Evolutionary conservation across 495 filamentous ascomycete genomes (phyloP).

Genomic region (Diplogelasinospora grovesii): DNA sequence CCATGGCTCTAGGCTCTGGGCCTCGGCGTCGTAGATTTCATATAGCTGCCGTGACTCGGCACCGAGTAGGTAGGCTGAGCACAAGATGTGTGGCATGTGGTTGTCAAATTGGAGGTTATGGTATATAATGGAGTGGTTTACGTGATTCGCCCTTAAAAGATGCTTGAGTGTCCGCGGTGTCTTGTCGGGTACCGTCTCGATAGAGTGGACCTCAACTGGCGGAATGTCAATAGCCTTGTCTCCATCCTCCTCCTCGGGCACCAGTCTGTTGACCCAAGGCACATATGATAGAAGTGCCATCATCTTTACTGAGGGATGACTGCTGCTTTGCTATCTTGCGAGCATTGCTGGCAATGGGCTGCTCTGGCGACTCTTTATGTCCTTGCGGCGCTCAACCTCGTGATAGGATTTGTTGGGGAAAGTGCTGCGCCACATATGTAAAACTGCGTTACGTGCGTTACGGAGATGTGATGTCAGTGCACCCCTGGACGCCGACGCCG

Average conservation of each 20-base stretch:
- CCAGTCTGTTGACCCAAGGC: conserved; percentile 40
- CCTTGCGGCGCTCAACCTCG: too few species aligned
- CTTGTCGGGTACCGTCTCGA: conserved; percentile 74
- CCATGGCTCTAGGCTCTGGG: conserved; percentile 72
- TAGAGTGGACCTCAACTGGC: conserved; percentile 63
- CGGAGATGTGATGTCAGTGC: conserved; percentile 2
- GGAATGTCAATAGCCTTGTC: conserved; percentile 53
- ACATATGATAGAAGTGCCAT: conserved; percentile 42
- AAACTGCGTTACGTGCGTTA: too few species aligned
- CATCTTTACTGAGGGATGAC: conserved; percentile 19
- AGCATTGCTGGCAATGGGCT: too few species aligned
- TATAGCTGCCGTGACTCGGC: conserved; percentile 65
- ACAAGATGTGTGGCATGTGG: conserved; percentile 77
- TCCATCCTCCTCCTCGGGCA: conserved; percentile 18
- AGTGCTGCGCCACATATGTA: too few species aligned
- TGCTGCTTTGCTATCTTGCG: too few species aligned
- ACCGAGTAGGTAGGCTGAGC: conserved; percentile 78
- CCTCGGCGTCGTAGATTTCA: conserved; percentile 70
- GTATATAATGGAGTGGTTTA: conserved; percentile 78
- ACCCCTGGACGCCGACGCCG: too few species aligned
- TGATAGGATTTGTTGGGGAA: too few species aligned
- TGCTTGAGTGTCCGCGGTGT: conserved; percentile 80
- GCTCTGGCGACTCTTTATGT: too few species aligned
- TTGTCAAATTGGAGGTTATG: conserved; percentile 77
- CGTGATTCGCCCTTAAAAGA: conserved; percentile 83